Evolutionary conservation across 139 green algal genomes (phyloP), one percentile per base, ranked within the genome.

Genomic region (Picochlorum costavermella): DNA sequence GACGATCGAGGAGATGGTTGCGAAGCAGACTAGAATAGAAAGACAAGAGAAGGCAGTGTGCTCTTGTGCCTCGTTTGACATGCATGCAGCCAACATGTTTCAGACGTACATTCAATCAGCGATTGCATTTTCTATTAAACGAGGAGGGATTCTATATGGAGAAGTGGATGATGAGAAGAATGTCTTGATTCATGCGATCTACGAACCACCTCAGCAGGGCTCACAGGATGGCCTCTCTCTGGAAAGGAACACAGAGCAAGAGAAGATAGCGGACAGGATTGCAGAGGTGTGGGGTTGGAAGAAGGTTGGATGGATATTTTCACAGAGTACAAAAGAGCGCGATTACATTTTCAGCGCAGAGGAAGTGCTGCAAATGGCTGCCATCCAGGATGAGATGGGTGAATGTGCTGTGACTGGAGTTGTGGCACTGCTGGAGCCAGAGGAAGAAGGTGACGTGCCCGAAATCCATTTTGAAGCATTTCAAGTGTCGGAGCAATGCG

Each of bases 61-160:
- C 72, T 70, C 78, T 10, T 84, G 71, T 1, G 81, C 96, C 1
- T 96, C 88, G 0, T 95, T 98, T 72, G 92, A 97, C 61, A 79
- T 80, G 3, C 56, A 88, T 29, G 89, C 92, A 1, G 92, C 91
- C n/a, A 91, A 97, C 71, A 61, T 67, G 12, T 97, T 98, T 58
- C 90, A 96, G 75, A 28, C 50, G 0, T 96, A 98, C 69, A 77
- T 96, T 25, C 67, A 50, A 5, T 71, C 64, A 9, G 87, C 84
- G 2, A 68, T 96, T 13, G 86, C 74, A 0, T 98, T 98, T 73
- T 95, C 81, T n/a, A 88, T 96, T 64, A 94, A 95, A 74, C 69
- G 93, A 3, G 87, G 85, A 31, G 93, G 90, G 56, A 78, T 96
- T 17, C 71, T 96, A 70, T 98, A 97, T 65, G 92, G 93, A 60